Base-by-base conservation (phyloP, 2,329 filamentous ascomycete species). In the Ceratocystis variospora region DNA sequence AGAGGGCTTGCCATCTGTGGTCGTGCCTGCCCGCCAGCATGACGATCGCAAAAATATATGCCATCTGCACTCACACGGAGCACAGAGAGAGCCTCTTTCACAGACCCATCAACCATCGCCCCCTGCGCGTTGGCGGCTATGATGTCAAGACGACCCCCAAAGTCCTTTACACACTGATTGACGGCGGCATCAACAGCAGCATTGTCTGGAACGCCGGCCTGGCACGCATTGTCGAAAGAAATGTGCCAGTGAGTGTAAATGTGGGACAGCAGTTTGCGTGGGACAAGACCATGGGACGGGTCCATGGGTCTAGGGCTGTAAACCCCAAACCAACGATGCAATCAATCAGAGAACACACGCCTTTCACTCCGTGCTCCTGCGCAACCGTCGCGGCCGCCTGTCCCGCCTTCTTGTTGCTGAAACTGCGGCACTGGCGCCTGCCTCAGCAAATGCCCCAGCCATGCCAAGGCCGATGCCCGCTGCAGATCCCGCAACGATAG, bases 31-130 rank as follows among this genome's bases (percentile, higher is more conserved):
- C 79, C 77, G 6, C 85, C 88, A 0, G 87, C 88, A 0, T 83
- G 85, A 71, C 82, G 82, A 46, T 88, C 88, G 72, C 85, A 89
- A 80, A 89, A 93, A 76, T 88, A 90, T 48, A 87, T 87, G 63
- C 87, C 87, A 73, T 90, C 87, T 15, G 93, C 76, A 74, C 94
- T 88, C 62, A 87, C 87, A 61, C 79, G 77, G 70, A 90, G 79
- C 48, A 93, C 86, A 68, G 84, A 81, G 62, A 80, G 80, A 76
- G 88, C 89, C 71, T 84, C 82, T 19, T 84, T 80, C 19, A 86
- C 72, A 4, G 82, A 77, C 28, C 85, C 87, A 68, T 89, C 85
- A 45, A 89, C 78, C 73, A 87, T 84, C 7, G 84, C 73, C 0
- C 87, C 86, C 68, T 89, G 79, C 1, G 81, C 85, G 68, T 81